Base-by-base conservation (phyloP, 148 eudicot genomes). In the Rhododendron molle region DNA sequence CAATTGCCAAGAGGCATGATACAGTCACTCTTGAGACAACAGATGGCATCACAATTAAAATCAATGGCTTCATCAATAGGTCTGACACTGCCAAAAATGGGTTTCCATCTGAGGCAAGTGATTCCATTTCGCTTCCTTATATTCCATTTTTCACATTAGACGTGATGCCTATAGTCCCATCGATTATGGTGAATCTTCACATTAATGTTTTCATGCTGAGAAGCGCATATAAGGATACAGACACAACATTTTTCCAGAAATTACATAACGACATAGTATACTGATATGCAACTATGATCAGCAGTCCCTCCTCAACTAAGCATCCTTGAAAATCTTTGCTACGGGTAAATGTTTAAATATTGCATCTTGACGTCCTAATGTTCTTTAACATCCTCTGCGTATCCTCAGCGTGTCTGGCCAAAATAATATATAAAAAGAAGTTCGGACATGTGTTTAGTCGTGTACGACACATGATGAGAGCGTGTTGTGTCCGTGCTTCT, bases 1-100 rank as follows among this genome's bases (percentile, higher is more conserved):
- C 92, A 67, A 90, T 90, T 84, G 88, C 78, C 81, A 93, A 91
- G 86, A 92, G 93, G 83, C 92, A 85, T 86, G 92, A 91, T 74
- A 52, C 86, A 52, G 88, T 88, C 72, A 92, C 93, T 80, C 88
- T 95, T 84, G 92, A 91, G 88, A 89, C 95, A 16, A 89, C 77
- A 43, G 94, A 95, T 88, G 95, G 94, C 87, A 65, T 91, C 69
- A 89, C 88, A 26, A 50, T 95, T 82, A 78, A 81, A 38, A 60
- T 95, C 80, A 86, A 82, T 78, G 92, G 95, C 60, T 85, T 84
- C 76, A 86, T 95, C 40, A 92, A 92, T 89, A 88, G 76, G 89
- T 84, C 86, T 60, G 91, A 86, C 77, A 86, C 96, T 32, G 87
- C 84, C 76, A 80, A 88, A 90, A 92, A 89, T 89, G 95, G 96